Conservation (phyloP, 441 rosid genomes). For the Populus hybrid region DNA sequence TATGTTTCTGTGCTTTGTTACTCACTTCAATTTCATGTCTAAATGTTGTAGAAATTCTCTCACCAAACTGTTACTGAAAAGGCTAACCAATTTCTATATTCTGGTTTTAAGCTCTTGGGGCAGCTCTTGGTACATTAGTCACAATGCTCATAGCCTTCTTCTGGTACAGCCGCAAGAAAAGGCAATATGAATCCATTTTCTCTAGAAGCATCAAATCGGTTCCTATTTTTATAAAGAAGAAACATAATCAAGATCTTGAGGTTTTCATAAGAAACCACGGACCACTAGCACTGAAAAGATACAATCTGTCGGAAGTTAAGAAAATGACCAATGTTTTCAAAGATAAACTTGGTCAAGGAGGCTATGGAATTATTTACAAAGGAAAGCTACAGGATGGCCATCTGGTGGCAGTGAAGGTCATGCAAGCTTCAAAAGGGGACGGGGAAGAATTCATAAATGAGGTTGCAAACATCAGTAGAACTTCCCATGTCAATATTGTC, state of each 20-base stretch:
- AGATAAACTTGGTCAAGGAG: slow-evolving; percentile 23
- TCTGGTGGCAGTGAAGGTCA: slow-evolving; percentile 18
- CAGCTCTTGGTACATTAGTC: slow-evolving; percentile 21
- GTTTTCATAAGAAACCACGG: not conserved
- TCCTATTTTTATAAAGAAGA: not conserved
- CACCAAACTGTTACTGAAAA: not conserved
- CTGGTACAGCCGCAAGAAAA: slow-evolving; percentile 31
- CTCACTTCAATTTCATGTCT: not conserved
- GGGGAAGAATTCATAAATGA: slow-evolving; percentile 23
- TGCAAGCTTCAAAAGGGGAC: slow-evolving; percentile 10
- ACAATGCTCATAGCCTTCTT: not conserved
- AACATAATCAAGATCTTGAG: not conserved
- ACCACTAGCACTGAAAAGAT: slow-evolving; percentile 11
- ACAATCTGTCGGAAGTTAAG: slow-evolving; percentile 13
- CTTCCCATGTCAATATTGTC: slow-evolving; percentile 37
- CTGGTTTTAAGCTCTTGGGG: slow-evolving; percentile 21
- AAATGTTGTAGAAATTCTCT: not conserved
- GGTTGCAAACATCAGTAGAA: slow-evolving; percentile 35
- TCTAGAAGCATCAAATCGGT: slow-evolving; percentile 35
- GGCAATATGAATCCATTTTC: slow-evolving; percentile 21
- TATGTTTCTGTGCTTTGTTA: not conserved
- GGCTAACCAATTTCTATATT: not conserved
- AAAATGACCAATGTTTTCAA: slow-evolving; percentile 12
- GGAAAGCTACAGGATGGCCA: slow-evolving; percentile 10
- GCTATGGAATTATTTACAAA: slow-evolving; percentile 18